phyloP scores from a whole-genome alignment of 139 green algal species.

The Raphidocelis subcapitata region DNA sequence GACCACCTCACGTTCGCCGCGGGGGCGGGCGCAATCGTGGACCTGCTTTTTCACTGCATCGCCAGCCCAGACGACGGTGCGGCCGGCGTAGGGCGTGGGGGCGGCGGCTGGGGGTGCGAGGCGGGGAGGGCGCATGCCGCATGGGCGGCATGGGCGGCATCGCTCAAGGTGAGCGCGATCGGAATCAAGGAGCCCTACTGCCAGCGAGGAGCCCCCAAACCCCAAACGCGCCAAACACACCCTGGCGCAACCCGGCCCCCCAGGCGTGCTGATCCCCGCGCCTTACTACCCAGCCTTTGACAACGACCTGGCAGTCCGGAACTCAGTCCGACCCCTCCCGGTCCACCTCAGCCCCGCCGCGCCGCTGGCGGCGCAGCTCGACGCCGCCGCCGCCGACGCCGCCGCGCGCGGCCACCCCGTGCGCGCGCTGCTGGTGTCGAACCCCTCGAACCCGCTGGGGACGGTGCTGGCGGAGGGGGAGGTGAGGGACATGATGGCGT shows the following conservation, averaged over 20 bases:
- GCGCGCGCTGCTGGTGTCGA: conserved; percentile 60
- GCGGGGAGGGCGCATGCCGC: too few relatives aligned
- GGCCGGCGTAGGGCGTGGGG: too few relatives aligned
- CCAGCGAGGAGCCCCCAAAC: too few relatives aligned
- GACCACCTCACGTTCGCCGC: conserved; percentile 39
- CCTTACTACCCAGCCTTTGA: conserved; percentile 86
- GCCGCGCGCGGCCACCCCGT: conserved; percentile 29
- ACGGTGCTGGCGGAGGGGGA: conserved; percentile 43
- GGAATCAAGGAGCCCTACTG: neutral
- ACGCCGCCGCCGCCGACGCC: conserved; percentile 30
- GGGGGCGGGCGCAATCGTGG: conserved; percentile 60
- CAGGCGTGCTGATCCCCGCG: conserved; percentile 66
- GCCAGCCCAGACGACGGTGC: conserved; percentile 9
- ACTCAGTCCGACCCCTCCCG: conserved; percentile 40
- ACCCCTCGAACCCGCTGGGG: conserved; percentile 76
- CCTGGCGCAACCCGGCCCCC: neutral
- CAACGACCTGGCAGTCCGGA: conserved; percentile 63
- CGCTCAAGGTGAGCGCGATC: neutral
- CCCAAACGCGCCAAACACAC: too few relatives aligned
- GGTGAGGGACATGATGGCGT: conserved; percentile 52
- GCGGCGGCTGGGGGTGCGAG: too few relatives aligned
- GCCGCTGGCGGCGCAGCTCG: conserved; percentile 38
- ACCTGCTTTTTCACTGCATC: conserved; percentile 60
- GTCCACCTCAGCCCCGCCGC: conserved; percentile 45
- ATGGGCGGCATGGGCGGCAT: too few relatives aligned